phyloP scores from a whole-genome alignment of 148 eudicot species.

The Heliamphora exappendiculata region DNA sequence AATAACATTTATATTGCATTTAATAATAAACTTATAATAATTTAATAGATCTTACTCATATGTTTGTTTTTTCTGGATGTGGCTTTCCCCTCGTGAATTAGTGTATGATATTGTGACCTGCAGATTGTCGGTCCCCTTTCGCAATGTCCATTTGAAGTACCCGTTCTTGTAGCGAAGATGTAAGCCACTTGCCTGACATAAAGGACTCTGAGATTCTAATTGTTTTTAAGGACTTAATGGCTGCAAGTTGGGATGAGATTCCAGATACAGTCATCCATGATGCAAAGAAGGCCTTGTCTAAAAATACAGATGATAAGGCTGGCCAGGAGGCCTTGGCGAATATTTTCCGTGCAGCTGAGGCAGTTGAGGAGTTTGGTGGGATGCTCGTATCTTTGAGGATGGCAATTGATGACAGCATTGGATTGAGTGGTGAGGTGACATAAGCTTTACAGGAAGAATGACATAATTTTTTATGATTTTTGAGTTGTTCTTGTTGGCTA shows the following conservation, averaged over 20 bases:
- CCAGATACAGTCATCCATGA: slow-evolving; percentile 46
- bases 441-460: not conserved
- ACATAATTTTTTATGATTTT: not conserved
- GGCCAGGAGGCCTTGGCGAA: slow-evolving; percentile 62
- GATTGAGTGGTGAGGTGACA: slow-evolving; percentile 84
- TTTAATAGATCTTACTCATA: not conserved
- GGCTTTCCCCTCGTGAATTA: not conserved
- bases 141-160: slow-evolving; percentile 40
- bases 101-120: slow-evolving; percentile 7
- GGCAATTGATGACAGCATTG: slow-evolving; percentile 75
- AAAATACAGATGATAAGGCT: slow-evolving; percentile 56
- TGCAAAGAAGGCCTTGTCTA: slow-evolving; percentile 56
- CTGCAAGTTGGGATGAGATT: slow-evolving; percentile 76
- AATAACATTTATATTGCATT: too few relatives aligned
- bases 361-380: slow-evolving; percentile 77
- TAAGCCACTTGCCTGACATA: slow-evolving; percentile 53
- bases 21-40: too few relatives aligned
- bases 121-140: slow-evolving; percentile 48
- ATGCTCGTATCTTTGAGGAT: slow-evolving; percentile 64
- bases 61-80: not conserved
- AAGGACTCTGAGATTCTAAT: slow-evolving; percentile 57
- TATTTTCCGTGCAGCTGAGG: slow-evolving; percentile 88
- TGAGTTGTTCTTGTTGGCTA: not conserved
- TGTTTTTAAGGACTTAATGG: slow-evolving; percentile 73
- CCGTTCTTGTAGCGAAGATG: slow-evolving; percentile 61